These are phyloP conservation scores for Penicillium argentinense DNA, from an alignment of 495 filamentous ascomycete genomes.

Conservation along the genomic window DNA sequence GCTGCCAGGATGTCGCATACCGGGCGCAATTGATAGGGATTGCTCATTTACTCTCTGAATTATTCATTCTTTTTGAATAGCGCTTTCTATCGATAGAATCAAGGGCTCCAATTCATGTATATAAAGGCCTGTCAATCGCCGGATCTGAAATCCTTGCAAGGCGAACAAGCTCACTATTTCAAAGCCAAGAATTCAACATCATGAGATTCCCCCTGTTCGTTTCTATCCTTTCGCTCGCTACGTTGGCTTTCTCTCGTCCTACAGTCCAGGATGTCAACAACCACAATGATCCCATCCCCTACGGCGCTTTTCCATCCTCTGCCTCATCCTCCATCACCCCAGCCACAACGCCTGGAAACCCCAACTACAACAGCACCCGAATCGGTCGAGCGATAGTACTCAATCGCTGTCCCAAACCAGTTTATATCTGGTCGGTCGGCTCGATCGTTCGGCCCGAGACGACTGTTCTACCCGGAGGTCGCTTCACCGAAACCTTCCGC, in stretches of 20 bases:
- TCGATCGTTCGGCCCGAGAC: constrained; percentile 28
- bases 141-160: too few species aligned
- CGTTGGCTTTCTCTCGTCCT: constrained; percentile 9
- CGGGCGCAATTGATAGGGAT: too few species aligned
- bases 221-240: constrained; percentile 6
- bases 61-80: too few species aligned
- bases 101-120: too few species aligned
- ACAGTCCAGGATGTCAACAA: not conserved
- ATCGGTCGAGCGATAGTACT: constrained; percentile 47
- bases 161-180: not conserved
- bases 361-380: constrained; percentile 9
- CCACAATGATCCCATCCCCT: not conserved
- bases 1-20: constrained; percentile 5
- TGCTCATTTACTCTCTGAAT: too few species aligned
- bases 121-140: too few species aligned
- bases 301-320: constrained; percentile 11
- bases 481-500: constrained; percentile 44
- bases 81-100: too few species aligned
- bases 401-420: constrained; percentile 47
- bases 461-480: constrained; percentile 18
- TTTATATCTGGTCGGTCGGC: constrained; percentile 60
- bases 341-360: not conserved
- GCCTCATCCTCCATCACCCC: not conserved
- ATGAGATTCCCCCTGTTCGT: constrained; percentile 11
- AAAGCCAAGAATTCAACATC: not conserved